Percentiles rank a stretch among this genome's conserved stretches.
Conservation (phyloP, 768 basidiomycete genomes). For the Amanita muscaria region DNA sequence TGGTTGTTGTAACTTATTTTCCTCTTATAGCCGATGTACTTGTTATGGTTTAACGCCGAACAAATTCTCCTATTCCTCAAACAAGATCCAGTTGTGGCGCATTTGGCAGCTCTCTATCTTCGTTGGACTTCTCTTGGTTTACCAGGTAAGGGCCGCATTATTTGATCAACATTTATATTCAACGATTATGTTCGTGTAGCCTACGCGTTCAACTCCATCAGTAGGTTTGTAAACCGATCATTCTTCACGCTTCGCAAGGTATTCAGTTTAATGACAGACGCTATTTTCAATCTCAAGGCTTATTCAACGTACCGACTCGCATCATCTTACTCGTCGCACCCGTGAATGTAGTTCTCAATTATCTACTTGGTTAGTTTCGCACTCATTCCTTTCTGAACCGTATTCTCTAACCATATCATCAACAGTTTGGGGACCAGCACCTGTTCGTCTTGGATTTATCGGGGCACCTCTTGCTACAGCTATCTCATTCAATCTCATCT, state of each 20-base stretch:
- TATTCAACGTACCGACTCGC: too few species aligned
- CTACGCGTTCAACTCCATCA: slow-evolving; percentile 44
- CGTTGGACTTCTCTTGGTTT: too few species aligned
- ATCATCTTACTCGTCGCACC: too few species aligned
- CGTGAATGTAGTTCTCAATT: too few species aligned
- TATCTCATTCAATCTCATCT: too few species aligned
- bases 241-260: too few species aligned
- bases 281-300: too few species aligned
- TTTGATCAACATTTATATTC: slow-evolving; percentile 69
- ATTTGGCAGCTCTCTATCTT: too few species aligned
- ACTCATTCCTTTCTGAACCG: slow-evolving; percentile 85
- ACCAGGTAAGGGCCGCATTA: too few species aligned
- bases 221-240: too few species aligned
- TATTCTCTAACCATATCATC: slow-evolving; percentile 30
- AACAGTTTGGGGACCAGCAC: slow-evolving; percentile 73
- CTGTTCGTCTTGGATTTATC: slow-evolving; percentile 77
- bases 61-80: slow-evolving; percentile 60
- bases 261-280: too few species aligned
- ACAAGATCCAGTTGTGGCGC: too few species aligned
- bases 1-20: not conserved
- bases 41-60: slow-evolving; percentile 83
- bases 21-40: slow-evolving; percentile 36
- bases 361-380: slow-evolving; percentile 63
- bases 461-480: slow-evolving; percentile 91
- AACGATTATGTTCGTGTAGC: slow-evolving; percentile 60